Base-by-base conservation (phyloP, 2,329 filamentous ascomycete genomes). In the Aspergillus alliaceus region DNA sequence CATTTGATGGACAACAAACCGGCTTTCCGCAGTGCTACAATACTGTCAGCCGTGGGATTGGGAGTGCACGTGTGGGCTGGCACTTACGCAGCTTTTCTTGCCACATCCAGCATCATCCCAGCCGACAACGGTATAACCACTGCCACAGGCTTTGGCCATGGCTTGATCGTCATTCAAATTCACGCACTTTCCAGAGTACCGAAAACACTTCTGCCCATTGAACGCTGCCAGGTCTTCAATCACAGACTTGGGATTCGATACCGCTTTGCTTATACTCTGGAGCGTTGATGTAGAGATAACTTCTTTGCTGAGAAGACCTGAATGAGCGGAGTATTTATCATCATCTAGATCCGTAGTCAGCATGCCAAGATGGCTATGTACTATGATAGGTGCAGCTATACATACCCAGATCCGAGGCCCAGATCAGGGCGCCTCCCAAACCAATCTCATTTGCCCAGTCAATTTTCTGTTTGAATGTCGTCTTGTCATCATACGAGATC, bases 381-480 rank as follows among this genome's bases (percentile, higher is more conserved):
- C n/a, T n/a, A n/a, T n/a, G n/a, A n/a, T n/a, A n/a, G n/a, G n/a
- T n/a, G n/a, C n/a, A n/a, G n/a, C n/a, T 18, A 37, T 37, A 37
- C n/a, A 4, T 25, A 46, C 22, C 40, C 12, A 14, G 57, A 24
- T 55, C 54, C 3, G 54, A 35, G 1, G 62, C 53, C 62, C 59
- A 64, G 29, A 62, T 52, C 34, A 62, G 35, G 11, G 54, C 4
- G 3, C 75, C 75, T 2, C 67, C 66, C 0, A 77, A 56, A 22
- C 74, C 69, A 1, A 48, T 22, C 1, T 54, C 40, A 32, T 71
- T 70, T 0, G 74, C 74, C 27, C 54, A 75, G 15, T 75, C 66
- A 0, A 62, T 54, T 59, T 77, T 77, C 24, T 64, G 49, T 31
- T 67, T 61, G n/a, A 73, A 65, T 2, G 77, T 79, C 8, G 70